phyloP scores from a whole-genome alignment of 2,329 filamentous ascomycete genomes.

The Colletotrichum cereale region DNA sequence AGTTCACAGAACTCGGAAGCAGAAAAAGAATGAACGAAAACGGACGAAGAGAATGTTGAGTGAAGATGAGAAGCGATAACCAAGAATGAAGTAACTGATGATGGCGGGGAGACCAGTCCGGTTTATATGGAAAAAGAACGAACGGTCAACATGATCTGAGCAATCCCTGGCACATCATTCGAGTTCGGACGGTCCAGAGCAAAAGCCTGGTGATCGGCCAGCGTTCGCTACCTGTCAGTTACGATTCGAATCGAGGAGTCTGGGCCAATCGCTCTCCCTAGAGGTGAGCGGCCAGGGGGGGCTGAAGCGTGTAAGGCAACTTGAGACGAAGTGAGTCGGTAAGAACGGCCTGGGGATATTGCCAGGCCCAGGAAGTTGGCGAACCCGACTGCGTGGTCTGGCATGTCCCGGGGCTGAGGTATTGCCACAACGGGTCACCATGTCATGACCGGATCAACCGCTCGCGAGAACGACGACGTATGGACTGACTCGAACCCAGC shows the following conservation, averaged over 20 bases:
- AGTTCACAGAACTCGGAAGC: conserved; percentile 41
- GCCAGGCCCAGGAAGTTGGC: conserved; percentile 19
- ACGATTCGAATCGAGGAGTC: conserved; percentile 6
- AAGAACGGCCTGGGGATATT: conserved; percentile 14
- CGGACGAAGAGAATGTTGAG: conserved; percentile 32
- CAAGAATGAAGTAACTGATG: conserved; percentile 19
- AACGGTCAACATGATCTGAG: conserved; percentile 22
- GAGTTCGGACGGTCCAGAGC: conserved; percentile 28
- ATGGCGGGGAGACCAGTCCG: conserved; percentile 22
- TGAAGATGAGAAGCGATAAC: conserved; percentile 29
- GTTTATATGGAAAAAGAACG: conserved; percentile 34
- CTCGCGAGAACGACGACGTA: conserved; percentile 1
- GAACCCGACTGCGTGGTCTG: conserved; percentile 18
- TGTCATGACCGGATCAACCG: neutral
- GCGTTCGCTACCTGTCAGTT: conserved; percentile 1
- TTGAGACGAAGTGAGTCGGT: conserved; percentile 28
- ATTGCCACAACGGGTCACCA: neutral
- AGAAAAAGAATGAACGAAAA: conserved; percentile 37
- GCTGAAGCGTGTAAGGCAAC: neutral
- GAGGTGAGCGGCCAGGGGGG: neutral
- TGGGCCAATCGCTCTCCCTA: neutral
- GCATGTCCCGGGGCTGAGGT: conserved; percentile 7
- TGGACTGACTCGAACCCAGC: neutral
- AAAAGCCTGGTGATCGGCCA: conserved; percentile 16
- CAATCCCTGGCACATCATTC: conserved; percentile 21